Evolutionary conservation across 2,329 filamentous ascomycete genomes (phyloP), one percentile per base, ranked within the genome.

Genomic region (Pleomassaria siparia): DNA sequence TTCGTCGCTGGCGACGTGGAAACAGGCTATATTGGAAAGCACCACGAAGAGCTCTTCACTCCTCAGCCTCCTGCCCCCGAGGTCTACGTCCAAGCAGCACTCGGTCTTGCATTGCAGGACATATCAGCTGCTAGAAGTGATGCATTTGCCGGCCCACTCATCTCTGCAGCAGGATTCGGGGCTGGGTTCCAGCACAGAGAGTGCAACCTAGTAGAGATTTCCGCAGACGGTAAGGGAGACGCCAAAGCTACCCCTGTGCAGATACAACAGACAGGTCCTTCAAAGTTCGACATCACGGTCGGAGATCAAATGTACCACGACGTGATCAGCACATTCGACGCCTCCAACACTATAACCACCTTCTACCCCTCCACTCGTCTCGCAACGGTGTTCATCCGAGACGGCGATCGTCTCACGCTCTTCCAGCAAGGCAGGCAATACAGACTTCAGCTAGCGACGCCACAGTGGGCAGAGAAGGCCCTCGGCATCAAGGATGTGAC

Each of bases 21-120:
- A 72, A 99, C 94, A 0, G 92, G 92, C 1, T 99, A 96, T 67
- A 97, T 99, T 56, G 86, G 91, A 45, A 96, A 95, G 70, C 87
- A 95, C 74, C 81, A 82, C 49, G 80, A 84, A 10, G 87, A 91
- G 55, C 80, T 99, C 1, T 97, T 97, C 67, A 76, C 77, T 18
- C 79, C 81, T 1, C 72, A 81, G 11, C 67, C 70, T 0, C 80
- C 87, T 26, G 76, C 81, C 16, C 79, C 86, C 35, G 91, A 96
- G 71, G 82, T 91, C 2, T 89, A 91, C 56, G 85, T 87, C 0
- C 94, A 99, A 75, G 91, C 91, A 8, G 91, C 91, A 0, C 77
- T 99, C 9, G 89, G 86, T 8, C 77, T 92, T 56, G 71, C 89
- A 44, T 76, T 80, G 41, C 71, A 80, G 49, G 60, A 72, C 47